A percentile compares a stretch with the other conserved stretches of the same genome.
phyloP scores from a whole-genome alignment of 768 basidiomycete species.

The Auriscalpium vulgare region DNA sequence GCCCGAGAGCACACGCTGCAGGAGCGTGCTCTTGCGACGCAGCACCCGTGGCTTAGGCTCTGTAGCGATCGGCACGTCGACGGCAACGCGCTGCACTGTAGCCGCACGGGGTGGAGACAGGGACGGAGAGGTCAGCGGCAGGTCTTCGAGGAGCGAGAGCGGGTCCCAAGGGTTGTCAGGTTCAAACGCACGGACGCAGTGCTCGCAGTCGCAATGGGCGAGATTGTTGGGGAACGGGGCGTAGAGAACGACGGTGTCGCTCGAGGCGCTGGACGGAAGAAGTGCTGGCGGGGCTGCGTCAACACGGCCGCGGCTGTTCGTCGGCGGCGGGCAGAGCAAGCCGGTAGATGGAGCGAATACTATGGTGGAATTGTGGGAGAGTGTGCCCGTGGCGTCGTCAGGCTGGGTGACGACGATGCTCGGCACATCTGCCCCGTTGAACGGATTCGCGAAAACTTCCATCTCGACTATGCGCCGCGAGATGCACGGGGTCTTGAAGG shows the following conservation, averaged over 20 bases:
- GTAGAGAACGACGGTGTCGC: not conserved
- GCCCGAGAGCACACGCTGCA: not conserved
- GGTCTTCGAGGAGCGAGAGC: not conserved
- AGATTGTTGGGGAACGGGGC: not conserved
- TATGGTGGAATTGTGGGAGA: not conserved
- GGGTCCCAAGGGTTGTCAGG: not conserved
- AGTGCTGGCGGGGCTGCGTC: not conserved
- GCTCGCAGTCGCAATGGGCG: not conserved
- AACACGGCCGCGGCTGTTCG: not conserved
- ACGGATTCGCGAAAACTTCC: not conserved
- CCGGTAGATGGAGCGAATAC: not conserved
- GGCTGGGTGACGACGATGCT: constrained; percentile 1
- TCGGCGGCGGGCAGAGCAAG: not conserved
- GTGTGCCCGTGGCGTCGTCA: not conserved
- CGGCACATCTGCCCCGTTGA: constrained; percentile 1
- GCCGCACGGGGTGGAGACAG: not conserved
- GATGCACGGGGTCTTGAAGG: not conserved
- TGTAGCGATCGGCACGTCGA: not conserved
- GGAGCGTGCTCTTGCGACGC: not conserved
- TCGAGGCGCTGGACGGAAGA: not conserved
- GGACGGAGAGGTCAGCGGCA: not conserved
- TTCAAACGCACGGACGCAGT: not conserved
- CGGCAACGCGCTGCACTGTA: not conserved
- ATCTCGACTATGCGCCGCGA: constrained; percentile 1
- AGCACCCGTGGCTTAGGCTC: not conserved